Conservation (phyloP, 1,284 basidiomycete genomes). For the Cystobasidium slooffiae region DNA sequence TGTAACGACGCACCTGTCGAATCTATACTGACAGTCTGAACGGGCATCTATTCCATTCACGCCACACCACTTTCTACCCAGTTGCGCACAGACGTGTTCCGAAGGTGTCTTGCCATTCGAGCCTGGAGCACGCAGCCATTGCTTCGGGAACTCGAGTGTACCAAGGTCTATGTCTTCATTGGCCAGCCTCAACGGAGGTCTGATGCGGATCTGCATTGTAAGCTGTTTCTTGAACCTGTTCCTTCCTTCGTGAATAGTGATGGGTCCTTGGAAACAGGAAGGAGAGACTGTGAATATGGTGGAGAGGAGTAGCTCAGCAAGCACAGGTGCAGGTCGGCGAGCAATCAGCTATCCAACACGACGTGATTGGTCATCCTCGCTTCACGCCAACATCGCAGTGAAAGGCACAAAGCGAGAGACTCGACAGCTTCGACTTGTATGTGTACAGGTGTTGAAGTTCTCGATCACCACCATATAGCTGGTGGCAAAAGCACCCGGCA, state of each 20-base stretch:
- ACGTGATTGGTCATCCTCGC: background rate
- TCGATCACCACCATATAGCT: too few relatives aligned
- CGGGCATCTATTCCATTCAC: background rate
- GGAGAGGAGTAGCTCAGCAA: background rate
- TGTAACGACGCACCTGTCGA: background rate
- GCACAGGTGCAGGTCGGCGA: background rate
- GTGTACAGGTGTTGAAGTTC: too few relatives aligned
- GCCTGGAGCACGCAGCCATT: background rate
- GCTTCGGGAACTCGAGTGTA: conserved; percentile 11
- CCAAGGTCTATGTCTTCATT: conserved; percentile 18
- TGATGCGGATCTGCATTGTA: conserved; percentile 25
- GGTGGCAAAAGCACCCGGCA: too few relatives aligned
- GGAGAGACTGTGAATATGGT: background rate
- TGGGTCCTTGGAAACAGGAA: background rate
- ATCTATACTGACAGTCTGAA: background rate
- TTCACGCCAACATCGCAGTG: too few relatives aligned
- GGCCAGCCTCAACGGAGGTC: background rate
- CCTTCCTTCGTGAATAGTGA: background rate
- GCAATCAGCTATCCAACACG: background rate
- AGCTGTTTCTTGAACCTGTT: background rate
- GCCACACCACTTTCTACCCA: conserved; percentile 1
- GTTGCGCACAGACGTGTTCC: background rate
- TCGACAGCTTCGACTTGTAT: too few relatives aligned
- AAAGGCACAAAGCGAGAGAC: too few relatives aligned
- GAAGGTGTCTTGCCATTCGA: background rate